Evolutionary conservation across 2,329 filamentous ascomycete genomes (phyloP).

Genomic region (Tolypocladium amazonense): DNA sequence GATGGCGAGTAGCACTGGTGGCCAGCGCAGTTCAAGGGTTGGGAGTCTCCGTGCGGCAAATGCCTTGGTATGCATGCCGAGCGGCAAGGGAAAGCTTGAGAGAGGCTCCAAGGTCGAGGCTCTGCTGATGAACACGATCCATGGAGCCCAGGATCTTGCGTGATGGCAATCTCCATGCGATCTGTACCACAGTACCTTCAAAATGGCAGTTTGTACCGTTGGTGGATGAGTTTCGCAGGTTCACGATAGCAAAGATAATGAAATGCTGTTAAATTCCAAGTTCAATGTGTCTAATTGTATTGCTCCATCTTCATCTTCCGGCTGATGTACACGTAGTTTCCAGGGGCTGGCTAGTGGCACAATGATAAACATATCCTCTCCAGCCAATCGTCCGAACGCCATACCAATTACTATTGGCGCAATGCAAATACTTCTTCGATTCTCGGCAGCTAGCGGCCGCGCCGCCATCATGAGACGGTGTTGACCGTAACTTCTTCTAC

Average conservation of each 20-base stretch:
- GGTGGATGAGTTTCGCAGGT: not conserved
- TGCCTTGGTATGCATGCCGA: constrained; percentile 67
- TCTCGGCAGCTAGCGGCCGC: not conserved
- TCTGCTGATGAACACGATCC: constrained; percentile 57
- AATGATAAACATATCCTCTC: constrained; percentile 20
- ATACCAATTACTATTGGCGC: constrained; percentile 24
- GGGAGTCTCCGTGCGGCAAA: constrained; percentile 86
- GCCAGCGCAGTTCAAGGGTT: constrained; percentile 81
- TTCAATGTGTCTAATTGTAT: not conserved
- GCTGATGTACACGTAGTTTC: constrained; percentile 22
- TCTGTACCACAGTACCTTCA: not conserved
- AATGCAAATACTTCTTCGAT: constrained; percentile 17
- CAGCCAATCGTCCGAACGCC: constrained; percentile 29
- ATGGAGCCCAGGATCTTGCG: constrained; percentile 4
- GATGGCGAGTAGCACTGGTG: constrained; percentile 72
- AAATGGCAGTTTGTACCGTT: not conserved
- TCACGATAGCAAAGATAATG: not conserved
- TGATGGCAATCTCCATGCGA: not conserved
- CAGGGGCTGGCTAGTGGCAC: constrained; percentile 21
- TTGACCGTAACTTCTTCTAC: not conserved
- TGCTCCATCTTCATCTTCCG: constrained; percentile 5
- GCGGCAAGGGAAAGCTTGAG: constrained; percentile 49
- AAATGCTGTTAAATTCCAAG: not conserved
- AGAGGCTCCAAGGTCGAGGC: constrained; percentile 68
- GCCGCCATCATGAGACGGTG: not conserved